Conservation (phyloP, 31 red algal species). For the Asparagopsis taxiformis region DNA sequence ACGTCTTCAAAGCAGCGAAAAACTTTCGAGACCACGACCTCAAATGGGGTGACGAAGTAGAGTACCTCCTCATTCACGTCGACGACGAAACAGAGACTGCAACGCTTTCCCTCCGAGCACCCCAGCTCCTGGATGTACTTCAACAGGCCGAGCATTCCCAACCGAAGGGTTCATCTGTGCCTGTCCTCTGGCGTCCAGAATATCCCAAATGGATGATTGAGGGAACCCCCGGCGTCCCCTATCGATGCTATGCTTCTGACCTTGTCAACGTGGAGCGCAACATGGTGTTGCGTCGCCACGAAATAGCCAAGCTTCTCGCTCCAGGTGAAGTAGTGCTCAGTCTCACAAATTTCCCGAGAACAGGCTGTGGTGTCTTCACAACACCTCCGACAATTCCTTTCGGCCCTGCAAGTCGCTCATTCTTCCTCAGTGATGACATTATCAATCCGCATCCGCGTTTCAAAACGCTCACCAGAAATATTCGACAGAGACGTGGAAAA, state of each 20-base stretch:
- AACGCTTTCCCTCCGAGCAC: constrained; percentile 82
- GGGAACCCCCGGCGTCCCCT: constrained; percentile 94
- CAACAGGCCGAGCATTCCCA: constrained; percentile 77
- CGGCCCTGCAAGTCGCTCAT: constrained; percentile 71
- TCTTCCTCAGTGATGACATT: constrained; percentile 85
- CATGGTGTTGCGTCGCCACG: constrained; percentile 88
- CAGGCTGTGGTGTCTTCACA: constrained; percentile 81
- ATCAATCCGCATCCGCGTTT: constrained; percentile 99
- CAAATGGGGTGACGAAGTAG: constrained; percentile 99
- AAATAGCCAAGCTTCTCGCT: constrained; percentile 63
- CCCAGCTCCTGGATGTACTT: constrained; percentile 73
- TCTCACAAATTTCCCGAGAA: constrained; percentile 79
- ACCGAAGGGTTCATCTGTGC: constrained; percentile 60
- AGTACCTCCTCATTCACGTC: constrained; percentile 76
- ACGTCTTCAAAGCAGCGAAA: constrained; percentile 59
- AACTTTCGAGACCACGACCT: constrained; percentile 71
- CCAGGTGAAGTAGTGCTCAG: constrained; percentile 70
- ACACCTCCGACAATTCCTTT: constrained; percentile 46
- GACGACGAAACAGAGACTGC: constrained; percentile 34
- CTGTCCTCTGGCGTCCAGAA: constrained; percentile 95
- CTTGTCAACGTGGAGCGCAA: constrained; percentile 91
- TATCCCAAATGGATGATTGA: constrained; percentile 99
- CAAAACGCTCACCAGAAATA: constrained; percentile 94
- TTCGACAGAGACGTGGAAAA: constrained; percentile 77
- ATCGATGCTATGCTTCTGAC: constrained; percentile 88